phyloP scores from a whole-genome alignment of 352 stramenopile species.

The Phytopythium ostracodes region DNA sequence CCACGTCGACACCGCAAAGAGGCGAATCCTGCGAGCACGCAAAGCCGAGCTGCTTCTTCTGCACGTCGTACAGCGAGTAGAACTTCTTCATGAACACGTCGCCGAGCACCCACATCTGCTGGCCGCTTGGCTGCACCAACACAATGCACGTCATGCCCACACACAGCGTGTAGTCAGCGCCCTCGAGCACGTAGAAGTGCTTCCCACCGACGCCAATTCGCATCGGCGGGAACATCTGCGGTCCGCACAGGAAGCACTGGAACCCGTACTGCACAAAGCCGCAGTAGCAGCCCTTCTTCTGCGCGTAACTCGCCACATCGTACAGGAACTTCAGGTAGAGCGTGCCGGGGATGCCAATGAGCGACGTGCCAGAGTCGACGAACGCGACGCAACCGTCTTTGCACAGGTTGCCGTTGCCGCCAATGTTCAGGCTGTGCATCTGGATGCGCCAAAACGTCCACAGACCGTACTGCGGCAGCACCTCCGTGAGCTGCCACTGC shows the following conservation, averaged over 20 bases:
- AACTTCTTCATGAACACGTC: conserved; percentile 97
- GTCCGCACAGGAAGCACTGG: conserved; percentile 74
- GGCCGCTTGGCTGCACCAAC: conserved; percentile 67
- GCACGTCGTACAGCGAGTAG: conserved; percentile 91
- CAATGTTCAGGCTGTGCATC: conserved; percentile 62
- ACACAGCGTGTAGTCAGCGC: conserved; percentile 72
- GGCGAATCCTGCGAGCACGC: conserved; percentile 49
- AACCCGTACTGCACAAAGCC: conserved; percentile 78
- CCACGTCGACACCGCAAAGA: conserved; percentile 43
- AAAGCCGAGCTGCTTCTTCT: conserved; percentile 84
- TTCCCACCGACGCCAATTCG: conserved; percentile 54
- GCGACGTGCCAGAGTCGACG: conserved; percentile 96
- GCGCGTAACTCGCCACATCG: conserved; percentile 54
- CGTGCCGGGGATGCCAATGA: conserved; percentile 91
- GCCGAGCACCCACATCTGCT: conserved; percentile 96
- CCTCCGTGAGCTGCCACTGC: conserved; percentile 65
- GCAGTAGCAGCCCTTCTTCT: conserved; percentile 68
- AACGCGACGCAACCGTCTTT: conserved; percentile 83
- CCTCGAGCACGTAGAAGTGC: conserved; percentile 67
- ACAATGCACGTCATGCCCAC: conserved; percentile 76
- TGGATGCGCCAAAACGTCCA: conserved; percentile 84
- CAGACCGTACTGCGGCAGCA: conserved; percentile 71
- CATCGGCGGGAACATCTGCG: conserved; percentile 58
- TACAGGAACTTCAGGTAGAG: conserved; percentile 75
- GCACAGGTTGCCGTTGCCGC: conserved; percentile 37